Conservation (phyloP, 2,329 filamentous ascomycete genomes). For the Taxawa tesnikishii region DNA sequence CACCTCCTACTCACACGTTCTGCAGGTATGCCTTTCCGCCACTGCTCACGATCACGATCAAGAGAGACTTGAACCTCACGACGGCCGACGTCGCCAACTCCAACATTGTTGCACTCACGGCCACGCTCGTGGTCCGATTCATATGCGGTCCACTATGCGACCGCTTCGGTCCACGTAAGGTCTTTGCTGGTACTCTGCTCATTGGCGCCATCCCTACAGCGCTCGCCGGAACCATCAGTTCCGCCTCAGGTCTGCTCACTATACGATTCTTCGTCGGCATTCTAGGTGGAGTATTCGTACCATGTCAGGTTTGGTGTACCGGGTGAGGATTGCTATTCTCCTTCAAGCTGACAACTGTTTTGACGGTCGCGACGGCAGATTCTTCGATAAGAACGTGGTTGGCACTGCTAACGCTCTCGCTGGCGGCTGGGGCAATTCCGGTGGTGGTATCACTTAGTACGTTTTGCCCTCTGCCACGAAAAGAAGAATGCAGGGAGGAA, state of each 20-base stretch:
- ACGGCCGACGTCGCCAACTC: constrained; percentile 66
- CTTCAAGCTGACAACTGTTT: no score
- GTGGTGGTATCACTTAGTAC: constrained; percentile 80
- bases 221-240: constrained; percentile 60
- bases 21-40: constrained; percentile 71
- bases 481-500: constrained; percentile 1
- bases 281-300: constrained; percentile 61
- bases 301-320: constrained; percentile 83
- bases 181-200: constrained; percentile 59
- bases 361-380: no score
- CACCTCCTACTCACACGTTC: background rate
- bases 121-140: constrained; percentile 60
- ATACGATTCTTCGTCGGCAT: constrained; percentile 67
- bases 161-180: constrained; percentile 60
- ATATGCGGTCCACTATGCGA: constrained; percentile 70
- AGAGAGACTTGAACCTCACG: constrained; percentile 58
- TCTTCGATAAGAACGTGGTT: constrained; percentile 72
- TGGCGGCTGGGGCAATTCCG: constrained; percentile 71
- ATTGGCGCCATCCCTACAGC: constrained; percentile 64
- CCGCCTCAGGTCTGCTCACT: constrained; percentile 49
- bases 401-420: constrained; percentile 73
- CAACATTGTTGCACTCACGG: constrained; percentile 66
- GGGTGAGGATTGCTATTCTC: no score
- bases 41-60: constrained; percentile 62
- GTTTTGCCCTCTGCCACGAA: constrained; percentile 44